Evolutionary conservation across 1,284 basidiomycete species (phyloP), one percentile per base, ranked within the genome.

Genomic region (Paramarasmius palmivorus): DNA sequence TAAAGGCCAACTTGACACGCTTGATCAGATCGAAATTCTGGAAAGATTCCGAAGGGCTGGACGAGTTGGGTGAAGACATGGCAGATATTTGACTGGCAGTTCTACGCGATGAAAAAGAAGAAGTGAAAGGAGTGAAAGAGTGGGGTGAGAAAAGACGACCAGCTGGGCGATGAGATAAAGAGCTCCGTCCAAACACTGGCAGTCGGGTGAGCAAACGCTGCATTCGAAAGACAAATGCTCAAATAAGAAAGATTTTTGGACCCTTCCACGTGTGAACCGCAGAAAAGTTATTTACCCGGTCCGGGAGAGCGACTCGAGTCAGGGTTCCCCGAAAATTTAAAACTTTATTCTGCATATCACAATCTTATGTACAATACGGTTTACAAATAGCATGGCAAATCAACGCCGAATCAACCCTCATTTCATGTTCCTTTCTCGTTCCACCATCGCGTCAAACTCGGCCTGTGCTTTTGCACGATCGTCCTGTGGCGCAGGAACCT

Each of bases 1-100:
- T 86, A 59, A 85, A 92, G 61, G 85, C 83, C 35, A 93, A 74
- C 61, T 87, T 82, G 62, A 92, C 71, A 32, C 79, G 76, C 63
- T 84, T 85, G 58, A 93, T 71, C 36, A 93, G 80, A 67, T 93
- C 89, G 63, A 93, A 95, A 65, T 93, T 92, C 50, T 84, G 90
- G 60, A 77, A 81, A 12, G 67, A 70, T 61, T 79, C 72, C 39
- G 64, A 52, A 2, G 57, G 45, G 34, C 61, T 50, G 32, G 64
- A 38, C 60, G 66, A 40, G 57, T 34, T 47, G 60, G 29, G 36
- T 50, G 53, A 42, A 46, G 46, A 52, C 57, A 58, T 49, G 59
- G 57, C 45, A 56, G 59, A 50, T 53, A 42, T 59, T 14, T 45
- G 63, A 50, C 17, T 37, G 45, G 54, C 34, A 59, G 61, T 59